phyloP scores from a whole-genome alignment of 805 yeast species.

The Candida nitratophila region DNA sequence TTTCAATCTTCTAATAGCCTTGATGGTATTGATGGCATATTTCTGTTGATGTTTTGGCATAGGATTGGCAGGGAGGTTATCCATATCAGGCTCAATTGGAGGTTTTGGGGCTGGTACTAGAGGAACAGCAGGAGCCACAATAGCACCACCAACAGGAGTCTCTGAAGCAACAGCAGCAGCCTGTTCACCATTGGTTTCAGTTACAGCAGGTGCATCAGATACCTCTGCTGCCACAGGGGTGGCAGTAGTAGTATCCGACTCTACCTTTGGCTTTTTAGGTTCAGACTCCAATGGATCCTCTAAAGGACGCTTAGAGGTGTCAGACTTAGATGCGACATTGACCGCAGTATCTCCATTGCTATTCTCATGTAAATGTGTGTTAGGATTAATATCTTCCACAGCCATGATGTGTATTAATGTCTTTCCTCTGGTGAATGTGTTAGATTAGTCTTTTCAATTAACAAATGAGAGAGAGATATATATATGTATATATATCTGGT shows the following conservation, averaged over 20 bases:
- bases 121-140: conserved; percentile 9
- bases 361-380: neutral
- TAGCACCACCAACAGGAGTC: neutral
- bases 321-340: neutral
- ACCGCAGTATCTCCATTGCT: neutral
- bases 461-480: no score
- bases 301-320: neutral
- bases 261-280: neutral
- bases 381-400: neutral
- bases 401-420: neutral
- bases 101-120: conserved; percentile 70
- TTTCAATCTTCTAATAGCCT: conserved; percentile 82
- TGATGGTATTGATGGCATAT: conserved; percentile 69
- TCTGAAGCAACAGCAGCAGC: conserved; percentile 3
- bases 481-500: no score
- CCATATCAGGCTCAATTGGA: conserved; percentile 64
- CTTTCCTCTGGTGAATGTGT: no score
- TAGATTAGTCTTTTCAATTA: no score
- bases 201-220: conserved; percentile 7
- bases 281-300: neutral
- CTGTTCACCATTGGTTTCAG: no score
- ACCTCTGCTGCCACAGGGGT: no score
- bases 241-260: conserved; percentile 1
- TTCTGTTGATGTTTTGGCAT: conserved; percentile 79
- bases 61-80: conserved; percentile 58